Evolutionary conservation across 2,329 filamentous ascomycete species (phyloP).

Genomic region (Elsinoe ampelina): DNA sequence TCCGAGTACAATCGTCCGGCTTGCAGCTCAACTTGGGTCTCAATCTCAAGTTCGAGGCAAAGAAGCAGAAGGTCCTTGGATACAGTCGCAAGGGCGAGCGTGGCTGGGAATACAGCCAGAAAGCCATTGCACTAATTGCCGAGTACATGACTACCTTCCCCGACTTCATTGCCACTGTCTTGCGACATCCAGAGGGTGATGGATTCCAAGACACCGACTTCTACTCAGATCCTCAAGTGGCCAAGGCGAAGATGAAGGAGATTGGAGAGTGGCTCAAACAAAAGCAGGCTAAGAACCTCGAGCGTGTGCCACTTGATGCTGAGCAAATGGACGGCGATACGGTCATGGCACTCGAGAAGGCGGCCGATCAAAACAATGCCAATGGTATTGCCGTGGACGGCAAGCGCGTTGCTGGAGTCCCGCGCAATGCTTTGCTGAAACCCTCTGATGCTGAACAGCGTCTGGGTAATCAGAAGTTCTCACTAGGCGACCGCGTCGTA

Average conservation of each 20-base stretch:
- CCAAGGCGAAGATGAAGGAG: constrained; percentile 77
- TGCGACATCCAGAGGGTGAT: constrained; percentile 74
- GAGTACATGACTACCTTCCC: constrained; percentile 92
- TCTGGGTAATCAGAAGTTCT: constrained; percentile 73
- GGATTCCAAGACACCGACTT: constrained; percentile 79
- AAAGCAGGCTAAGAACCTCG: constrained; percentile 82
- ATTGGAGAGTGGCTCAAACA: constrained; percentile 89
- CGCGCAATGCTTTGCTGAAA: constrained; percentile 78
- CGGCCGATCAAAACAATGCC: constrained; percentile 56
- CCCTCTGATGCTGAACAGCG: constrained; percentile 94
- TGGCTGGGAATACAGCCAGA: constrained; percentile 92
- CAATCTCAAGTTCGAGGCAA: constrained; percentile 93
- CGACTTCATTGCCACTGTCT: constrained; percentile 85
- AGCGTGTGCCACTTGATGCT: constrained; percentile 90
- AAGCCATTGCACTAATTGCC: constrained; percentile 69
- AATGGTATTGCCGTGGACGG: constrained; percentile 44
- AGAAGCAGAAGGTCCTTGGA: constrained; percentile 89
- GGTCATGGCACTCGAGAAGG: constrained; percentile 69
- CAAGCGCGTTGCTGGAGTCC: constrained; percentile 70
- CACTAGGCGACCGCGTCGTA: constrained; percentile 79
- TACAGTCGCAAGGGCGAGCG: constrained; percentile 79
- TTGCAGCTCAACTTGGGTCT: constrained; percentile 82
- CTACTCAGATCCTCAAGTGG: constrained; percentile 63
- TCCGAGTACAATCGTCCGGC: constrained; percentile 73
- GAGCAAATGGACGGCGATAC: constrained; percentile 90